Percentiles rank a stretch among this genome's conserved stretches.
Evolutionary conservation across 441 rosid species (phyloP).

Genomic region (Pelargonium australe): DNA sequence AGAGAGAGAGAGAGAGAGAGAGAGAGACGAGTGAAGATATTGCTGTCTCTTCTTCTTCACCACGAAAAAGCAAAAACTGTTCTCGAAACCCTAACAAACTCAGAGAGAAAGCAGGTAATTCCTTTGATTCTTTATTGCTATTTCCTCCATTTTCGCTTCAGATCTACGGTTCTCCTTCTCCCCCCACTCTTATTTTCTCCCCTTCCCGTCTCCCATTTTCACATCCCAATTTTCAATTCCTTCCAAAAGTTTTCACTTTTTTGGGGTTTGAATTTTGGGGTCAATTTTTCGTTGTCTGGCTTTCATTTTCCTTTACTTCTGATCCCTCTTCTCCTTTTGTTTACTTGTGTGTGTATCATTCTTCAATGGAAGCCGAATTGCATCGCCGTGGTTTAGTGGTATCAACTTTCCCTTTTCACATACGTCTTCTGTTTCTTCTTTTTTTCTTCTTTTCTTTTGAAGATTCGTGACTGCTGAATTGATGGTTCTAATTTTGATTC

Average conservation of each 20-base stretch:
- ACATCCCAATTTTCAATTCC: neutral
- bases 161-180: no score
- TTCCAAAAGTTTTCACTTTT: neutral
- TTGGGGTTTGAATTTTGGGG: neutral
- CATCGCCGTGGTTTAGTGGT: conserved; percentile 1
- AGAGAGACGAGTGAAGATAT: no score
- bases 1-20: no score
- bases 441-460: neutral
- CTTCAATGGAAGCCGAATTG: neutral
- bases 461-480: neutral
- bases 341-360: neutral
- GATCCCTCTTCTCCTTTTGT: neutral
- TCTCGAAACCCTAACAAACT: no score
- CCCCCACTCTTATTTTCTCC: neutral
- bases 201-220: neutral
- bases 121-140: no score
- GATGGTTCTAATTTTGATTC: neutral
- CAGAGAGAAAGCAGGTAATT: no score
- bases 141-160: no score
- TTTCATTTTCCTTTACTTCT: neutral
- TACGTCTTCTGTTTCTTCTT: no score
- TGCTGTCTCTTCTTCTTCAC: no score
- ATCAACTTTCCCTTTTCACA: neutral
- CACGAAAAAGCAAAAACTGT: no score
- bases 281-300: neutral